Evolutionary conservation across 2,329 filamentous ascomycete species (phyloP), one percentile per base, ranked within the genome.

Genomic region (Trichoderma koningii): DNA sequence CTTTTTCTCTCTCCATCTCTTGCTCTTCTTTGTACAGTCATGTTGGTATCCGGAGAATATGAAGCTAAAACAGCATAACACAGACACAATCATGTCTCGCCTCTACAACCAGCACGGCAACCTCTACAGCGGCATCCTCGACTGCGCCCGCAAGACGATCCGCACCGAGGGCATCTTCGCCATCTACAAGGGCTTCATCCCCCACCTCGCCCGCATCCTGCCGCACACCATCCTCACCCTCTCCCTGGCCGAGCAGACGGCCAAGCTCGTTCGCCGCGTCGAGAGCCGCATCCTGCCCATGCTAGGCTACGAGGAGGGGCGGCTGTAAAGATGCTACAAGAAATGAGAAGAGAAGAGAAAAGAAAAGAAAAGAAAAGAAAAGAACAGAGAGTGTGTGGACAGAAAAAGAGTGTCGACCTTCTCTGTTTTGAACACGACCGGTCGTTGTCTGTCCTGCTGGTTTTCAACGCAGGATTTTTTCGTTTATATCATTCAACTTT

Each of bases 51-150:
- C n/a, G n/a, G n/a, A n/a, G n/a, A n/a, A n/a, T n/a, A n/a, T n/a
- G n/a, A n/a, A n/a, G n/a, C n/a, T n/a, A n/a, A n/a, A n/a, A n/a
- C n/a, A n/a, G n/a, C n/a, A n/a, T n/a, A n/a, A 21, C 17, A 67
- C 47, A 85, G 95, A 99, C 77, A 99, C 95, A 5, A 91, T 99
- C 79, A 99, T 99, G 95, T 95, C 92, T 68, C 90, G 95, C 68
- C 89, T 99, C 83, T 99, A 99, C 83, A 99, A 99, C 81, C 95
- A 99, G 77, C 96, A 93, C 68, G 95, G 95, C 60, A 96, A 97
- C 75, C 84, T 99, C n/a, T 99, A 99, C 82, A 89, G 85, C 70
- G 91, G 93, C 66, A 92, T 96, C 5, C 91, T 96, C 68, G 95
- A 99, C 79, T 99, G 95, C 76, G 79, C 98, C 66, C 87, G 85